Evolutionary conservation across 78 protist species (phyloP), one percentile per base, ranked within the genome.

Genomic region (Creolimax fragrantissima): DNA sequence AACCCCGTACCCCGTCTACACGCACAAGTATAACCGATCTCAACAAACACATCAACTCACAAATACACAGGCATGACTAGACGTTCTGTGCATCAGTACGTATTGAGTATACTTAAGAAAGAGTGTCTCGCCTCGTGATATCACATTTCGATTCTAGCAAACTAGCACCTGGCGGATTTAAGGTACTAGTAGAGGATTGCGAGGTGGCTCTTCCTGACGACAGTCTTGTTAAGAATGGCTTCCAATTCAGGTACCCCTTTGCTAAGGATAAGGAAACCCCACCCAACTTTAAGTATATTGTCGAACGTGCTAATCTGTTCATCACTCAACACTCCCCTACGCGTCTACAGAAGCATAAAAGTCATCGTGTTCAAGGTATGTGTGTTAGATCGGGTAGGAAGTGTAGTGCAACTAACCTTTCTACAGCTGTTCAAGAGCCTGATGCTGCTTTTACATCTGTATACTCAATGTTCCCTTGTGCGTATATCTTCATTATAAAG

Each of bases 221-320:
- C 81, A 88, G 89, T 2, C 17, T 88, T 36, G 92, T 96, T 2
- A 94, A 94, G 74, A 85, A 45, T 85, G 97, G 97, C 66, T 35
- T 92, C 35, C 58, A 36, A 92, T 97, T 96, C 92, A 93, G 97
- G 84, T 93, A 96, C 92, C 83, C 43, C 85, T 97, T 95, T 97
- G 97, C 95, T 88, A 43, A 3, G n/a, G 94, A 88, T 44, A 84
- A 58, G 0, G 43, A 44, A 2, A 95, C 92, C 67, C 81, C 93
- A 66, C 93, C 93, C 3, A 66, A 85, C 41, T 93, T 93, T 94
- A 94, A 92, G 92, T 94, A 93, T 94, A 96, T 97, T 85, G 96
- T 95, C 66, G 98, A 97, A 92, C 98, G 98, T 37, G 98, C 98
- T 81, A 97, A 97, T 92, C 93, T 97, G 37, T 97, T 96, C 95